Evolutionary conservation across 2,329 filamentous ascomycete species (phyloP).

Genomic region (Verticillium albo-atrum): DNA sequence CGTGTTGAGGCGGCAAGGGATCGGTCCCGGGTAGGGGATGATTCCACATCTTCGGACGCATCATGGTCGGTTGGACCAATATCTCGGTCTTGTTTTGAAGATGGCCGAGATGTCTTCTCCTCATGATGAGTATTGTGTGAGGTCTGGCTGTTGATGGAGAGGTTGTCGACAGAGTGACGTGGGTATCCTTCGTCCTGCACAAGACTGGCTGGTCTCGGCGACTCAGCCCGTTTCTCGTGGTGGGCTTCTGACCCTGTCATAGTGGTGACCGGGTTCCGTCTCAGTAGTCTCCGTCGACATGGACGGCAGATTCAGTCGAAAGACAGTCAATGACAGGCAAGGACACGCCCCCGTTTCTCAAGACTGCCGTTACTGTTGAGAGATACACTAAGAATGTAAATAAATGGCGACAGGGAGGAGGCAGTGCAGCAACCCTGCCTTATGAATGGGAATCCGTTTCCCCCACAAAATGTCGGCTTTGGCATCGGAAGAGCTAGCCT

Average conservation of each 20-base stretch:
- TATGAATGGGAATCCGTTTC: background rate
- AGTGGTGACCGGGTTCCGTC: background rate
- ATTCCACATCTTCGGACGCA: background rate
- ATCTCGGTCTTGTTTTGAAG: conserved; percentile 1
- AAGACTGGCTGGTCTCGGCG: background rate
- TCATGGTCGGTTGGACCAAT: background rate
- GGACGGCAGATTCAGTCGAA: background rate
- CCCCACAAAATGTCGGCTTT: background rate
- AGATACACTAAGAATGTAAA: background rate
- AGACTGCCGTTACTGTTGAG: background rate
- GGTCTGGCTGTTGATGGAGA: background rate
- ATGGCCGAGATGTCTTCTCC: background rate
- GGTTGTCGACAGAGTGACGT: background rate
- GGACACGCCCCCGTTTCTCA: background rate
- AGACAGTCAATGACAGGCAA: background rate
- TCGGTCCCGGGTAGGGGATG: conserved; percentile 11
- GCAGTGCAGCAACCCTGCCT: background rate
- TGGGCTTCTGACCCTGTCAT: background rate
- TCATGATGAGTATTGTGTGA: background rate
- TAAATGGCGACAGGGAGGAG: background rate
- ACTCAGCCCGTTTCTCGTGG: background rate
- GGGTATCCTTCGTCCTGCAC: background rate
- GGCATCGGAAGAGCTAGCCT: background rate
- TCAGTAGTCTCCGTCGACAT: background rate
- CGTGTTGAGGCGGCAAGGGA: conserved; percentile 33